These are phyloP conservation scores for Pleurotus tuoliensis DNA, from an alignment of 768 basidiomycete genomes.

Conservation along the genomic window DNA sequence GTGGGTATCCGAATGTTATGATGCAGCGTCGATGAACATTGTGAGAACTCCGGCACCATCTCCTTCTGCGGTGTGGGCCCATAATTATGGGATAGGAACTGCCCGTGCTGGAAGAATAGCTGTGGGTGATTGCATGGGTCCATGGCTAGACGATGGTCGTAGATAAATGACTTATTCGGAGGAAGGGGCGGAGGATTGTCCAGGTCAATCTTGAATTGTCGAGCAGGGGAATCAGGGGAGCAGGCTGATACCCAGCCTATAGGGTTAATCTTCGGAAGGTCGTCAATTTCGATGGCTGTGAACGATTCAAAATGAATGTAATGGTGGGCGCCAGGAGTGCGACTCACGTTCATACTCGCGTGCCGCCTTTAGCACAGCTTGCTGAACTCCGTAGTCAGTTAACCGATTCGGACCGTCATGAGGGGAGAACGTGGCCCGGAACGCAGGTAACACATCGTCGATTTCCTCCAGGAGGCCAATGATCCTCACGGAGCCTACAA, in stretches of 20 bases:
- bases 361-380: conserved; percentile 28
- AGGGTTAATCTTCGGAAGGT: conserved; percentile 29
- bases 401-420: conserved; percentile 34
- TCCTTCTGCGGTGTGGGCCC: conserved; percentile 41
- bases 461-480: conserved; percentile 31
- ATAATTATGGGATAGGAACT: conserved; percentile 42
- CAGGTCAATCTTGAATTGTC: conserved; percentile 28
- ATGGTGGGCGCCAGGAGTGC: conserved; percentile 13
- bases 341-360: conserved; percentile 23
- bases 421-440: conserved; percentile 38
- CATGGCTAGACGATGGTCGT: conserved; percentile 44
- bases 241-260: conserved; percentile 39
- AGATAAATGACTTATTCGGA: conserved; percentile 41
- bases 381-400: conserved; percentile 26
- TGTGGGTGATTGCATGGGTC: conserved; percentile 46
- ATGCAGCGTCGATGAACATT: conserved; percentile 46
- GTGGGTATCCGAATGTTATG: conserved; percentile 51
- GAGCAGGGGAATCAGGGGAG: conserved; percentile 32
- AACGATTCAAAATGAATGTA: not conserved
- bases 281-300: conserved; percentile 21
- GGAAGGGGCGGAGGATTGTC: conserved; percentile 29
- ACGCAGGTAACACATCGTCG: conserved; percentile 33
- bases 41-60: conserved; percentile 51
- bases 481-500: conserved; percentile 15
- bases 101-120: conserved; percentile 45